A percentile compares a stretch with the other conserved stretches of the same genome.
Conservation (phyloP, 1,284 basidiomycete genomes). For the Hypsizygus ulmarius region DNA sequence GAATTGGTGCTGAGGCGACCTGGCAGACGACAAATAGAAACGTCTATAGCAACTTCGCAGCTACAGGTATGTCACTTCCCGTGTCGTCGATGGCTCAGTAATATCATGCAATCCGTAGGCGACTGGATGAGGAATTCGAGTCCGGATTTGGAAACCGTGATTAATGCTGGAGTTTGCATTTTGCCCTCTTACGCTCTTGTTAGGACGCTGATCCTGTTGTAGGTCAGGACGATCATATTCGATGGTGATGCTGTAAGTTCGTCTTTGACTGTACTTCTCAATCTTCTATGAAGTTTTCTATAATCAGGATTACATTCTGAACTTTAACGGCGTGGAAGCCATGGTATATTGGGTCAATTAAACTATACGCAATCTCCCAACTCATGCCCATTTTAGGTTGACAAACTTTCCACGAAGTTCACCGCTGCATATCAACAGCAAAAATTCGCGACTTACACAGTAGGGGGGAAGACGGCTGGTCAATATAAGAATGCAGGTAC, state of each 20-base stretch:
- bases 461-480: conserved; percentile 47
- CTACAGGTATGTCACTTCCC: conserved; percentile 33
- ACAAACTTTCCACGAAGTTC: conserved; percentile 41
- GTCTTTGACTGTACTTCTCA: not conserved
- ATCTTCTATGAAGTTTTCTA: not conserved
- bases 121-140: conserved; percentile 65
- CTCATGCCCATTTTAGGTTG: conserved; percentile 32
- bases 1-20: conserved; percentile 49
- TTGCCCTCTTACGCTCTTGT: not conserved
- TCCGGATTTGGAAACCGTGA: conserved; percentile 54
- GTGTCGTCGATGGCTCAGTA: not conserved
- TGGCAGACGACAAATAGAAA: conserved; percentile 45
- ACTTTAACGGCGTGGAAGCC: conserved; percentile 58
- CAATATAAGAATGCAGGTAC: conserved; percentile 60
- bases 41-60: conserved; percentile 56
- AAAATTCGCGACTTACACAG: conserved; percentile 47
- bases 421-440: conserved; percentile 36
- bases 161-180: conserved; percentile 52
- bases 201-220: not conserved
- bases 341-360: conserved; percentile 41
- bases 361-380: conserved; percentile 14
- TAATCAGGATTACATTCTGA: conserved; percentile 53
- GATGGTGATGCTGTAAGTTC: conserved; percentile 53
- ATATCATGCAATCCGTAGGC: conserved; percentile 29
- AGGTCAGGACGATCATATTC: conserved; percentile 46